Base-by-base conservation (phyloP, 495 filamentous ascomycete species). In the Lentithecium fluviatile region DNA sequence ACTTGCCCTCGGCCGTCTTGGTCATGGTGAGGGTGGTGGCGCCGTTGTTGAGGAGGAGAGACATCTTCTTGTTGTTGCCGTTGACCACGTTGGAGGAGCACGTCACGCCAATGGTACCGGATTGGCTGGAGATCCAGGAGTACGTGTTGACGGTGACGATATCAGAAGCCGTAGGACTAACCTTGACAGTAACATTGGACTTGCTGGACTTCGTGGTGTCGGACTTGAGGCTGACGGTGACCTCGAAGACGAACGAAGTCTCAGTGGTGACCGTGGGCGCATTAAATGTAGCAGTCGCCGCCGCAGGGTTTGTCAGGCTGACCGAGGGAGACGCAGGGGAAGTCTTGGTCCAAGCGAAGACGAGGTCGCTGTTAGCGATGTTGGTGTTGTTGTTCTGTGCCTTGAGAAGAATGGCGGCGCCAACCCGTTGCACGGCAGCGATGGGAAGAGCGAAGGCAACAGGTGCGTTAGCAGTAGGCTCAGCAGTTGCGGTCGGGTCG, bases 91-190 rank as follows among this genome's bases (percentile, higher is more conserved):
- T 68, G 6, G 66, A 60, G 2, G 57, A 43, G 52, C 55, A 59
- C 1, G 50, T 62, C 34, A 68, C 66, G 26, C 19, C 23, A n/a
- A 68, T 61, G 4, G 66, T 65, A n/a, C 66, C 66, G 6, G 37
- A 26, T 23, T 68, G 61, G 13, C 15, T 32, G 3, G 4, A 36
- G 15, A 17, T 45, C 56, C 57, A 65, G 6, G 66, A 58, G 24
- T 61, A 68, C n/a, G 38, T 21, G 32, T 56, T 48, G 21, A 68
- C 20, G 12, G 25, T 48, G 12, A 65, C 66, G 19, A 45, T 53
- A 32, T 68, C 66, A 3, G 17, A n/a, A 15, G 45, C 57, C 15
- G 37, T 53, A 3, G 40, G 45, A 36, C 43, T 49, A 26, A 61
- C 32, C n/a, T 25, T 65, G 52, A 65, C 51, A 1, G 48, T 55